Conservation (phyloP, 805 yeast species). For the Candida krabiensis region DNA sequence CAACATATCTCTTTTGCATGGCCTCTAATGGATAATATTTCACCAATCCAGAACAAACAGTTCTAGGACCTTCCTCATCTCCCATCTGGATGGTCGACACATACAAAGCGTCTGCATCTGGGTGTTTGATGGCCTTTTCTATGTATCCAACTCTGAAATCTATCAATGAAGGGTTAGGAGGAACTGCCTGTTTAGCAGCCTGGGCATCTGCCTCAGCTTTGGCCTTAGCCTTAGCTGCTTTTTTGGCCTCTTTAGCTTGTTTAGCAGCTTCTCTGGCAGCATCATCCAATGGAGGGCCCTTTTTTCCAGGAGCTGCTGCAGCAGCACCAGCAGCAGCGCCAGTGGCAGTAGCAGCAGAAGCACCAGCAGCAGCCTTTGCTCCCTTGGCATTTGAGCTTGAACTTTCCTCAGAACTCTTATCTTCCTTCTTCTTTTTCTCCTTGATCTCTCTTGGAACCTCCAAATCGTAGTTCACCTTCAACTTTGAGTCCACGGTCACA, state of each 20-base stretch:
- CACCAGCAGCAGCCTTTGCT: slow-evolving; percentile 2
- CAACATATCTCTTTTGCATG: slow-evolving; percentile 91
- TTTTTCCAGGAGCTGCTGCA: slow-evolving; percentile 11
- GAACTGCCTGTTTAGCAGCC: slow-evolving; percentile 48
- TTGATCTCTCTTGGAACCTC: slow-evolving; percentile 60
- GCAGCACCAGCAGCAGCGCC: slow-evolving; percentile 17
- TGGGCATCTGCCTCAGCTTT: slow-evolving; percentile 53
- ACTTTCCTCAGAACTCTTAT: slow-evolving; percentile 13
- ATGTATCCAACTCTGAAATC: slow-evolving; percentile 96
- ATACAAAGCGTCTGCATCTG: slow-evolving; percentile 95
- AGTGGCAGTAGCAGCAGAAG: too few relatives aligned
- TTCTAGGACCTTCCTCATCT: slow-evolving; percentile 95
- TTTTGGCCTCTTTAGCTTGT: slow-evolving; percentile 40
- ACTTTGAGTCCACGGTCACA: slow-evolving; percentile 48
- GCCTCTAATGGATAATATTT: slow-evolving; percentile 87
- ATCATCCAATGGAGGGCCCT: slow-evolving; percentile 27
- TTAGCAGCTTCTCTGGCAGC: slow-evolving; percentile 33
- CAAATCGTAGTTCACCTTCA: slow-evolving; percentile 57
- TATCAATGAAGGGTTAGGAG: slow-evolving; percentile 79
- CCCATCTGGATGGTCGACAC: slow-evolving; percentile 97
- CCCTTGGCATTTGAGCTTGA: slow-evolving; percentile 3
- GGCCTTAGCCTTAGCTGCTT: slow-evolving; percentile 53
- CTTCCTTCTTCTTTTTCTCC: slow-evolving; percentile 37
- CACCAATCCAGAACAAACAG: slow-evolving; percentile 96
- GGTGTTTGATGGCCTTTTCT: slow-evolving; percentile 94